Conservation (phyloP, 208 protist genomes). For the Acanthamoeba triangularis region DNA sequence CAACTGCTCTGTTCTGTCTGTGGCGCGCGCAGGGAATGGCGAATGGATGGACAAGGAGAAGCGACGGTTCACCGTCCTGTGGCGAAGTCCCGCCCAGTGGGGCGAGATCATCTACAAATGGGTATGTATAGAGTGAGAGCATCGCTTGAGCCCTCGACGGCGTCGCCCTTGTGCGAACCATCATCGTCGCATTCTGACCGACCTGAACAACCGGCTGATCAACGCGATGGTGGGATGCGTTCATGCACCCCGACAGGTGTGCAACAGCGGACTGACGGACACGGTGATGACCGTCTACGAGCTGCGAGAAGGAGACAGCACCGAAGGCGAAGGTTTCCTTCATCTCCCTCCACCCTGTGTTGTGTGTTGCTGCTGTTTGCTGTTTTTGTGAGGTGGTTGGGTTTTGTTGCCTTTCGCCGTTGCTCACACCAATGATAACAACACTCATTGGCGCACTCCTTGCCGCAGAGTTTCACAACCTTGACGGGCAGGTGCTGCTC, state of each 20-base stretch:
- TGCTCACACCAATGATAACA: neutral
- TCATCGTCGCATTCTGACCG: neutral
- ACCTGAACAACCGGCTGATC: neutral
- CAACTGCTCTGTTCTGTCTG: neutral
- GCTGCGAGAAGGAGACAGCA: slow-evolving; percentile 8
- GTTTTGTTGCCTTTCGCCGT: neutral
- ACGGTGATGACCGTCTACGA: slow-evolving; percentile 60
- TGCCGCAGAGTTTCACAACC: slow-evolving; percentile 4
- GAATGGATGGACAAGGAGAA: slow-evolving; percentile 56
- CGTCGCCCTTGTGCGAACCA: neutral
- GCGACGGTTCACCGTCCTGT: slow-evolving; percentile 22
- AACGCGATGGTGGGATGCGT: no score
- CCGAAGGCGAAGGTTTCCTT: neutral
- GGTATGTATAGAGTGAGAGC: neutral
- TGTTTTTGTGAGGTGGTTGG: neutral
- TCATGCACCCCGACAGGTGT: slow-evolving; percentile 8
- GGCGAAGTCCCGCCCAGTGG: slow-evolving; percentile 51
- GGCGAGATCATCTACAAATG: slow-evolving; percentile 60
- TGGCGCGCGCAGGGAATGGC: neutral
- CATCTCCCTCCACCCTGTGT: no score
- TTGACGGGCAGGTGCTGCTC: slow-evolving; percentile 25
- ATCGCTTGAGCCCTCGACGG: no score
- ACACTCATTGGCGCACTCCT: no score
- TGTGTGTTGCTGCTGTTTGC: neutral
- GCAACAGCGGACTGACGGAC: slow-evolving; percentile 33